Conservation (phyloP, 129 eudicot species). For the Centella asiatica region DNA sequence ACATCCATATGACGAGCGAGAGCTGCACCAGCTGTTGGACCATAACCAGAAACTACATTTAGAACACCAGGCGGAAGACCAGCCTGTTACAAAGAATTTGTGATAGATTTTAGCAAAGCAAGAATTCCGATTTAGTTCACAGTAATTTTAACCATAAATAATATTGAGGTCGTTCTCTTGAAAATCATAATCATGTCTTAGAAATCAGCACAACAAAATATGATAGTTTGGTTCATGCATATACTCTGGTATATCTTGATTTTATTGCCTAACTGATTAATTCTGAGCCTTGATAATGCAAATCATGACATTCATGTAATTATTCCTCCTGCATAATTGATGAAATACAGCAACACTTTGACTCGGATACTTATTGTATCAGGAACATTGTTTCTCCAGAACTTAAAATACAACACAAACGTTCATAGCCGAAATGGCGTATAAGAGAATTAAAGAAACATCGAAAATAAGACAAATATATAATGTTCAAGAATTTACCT, state of each 20-base stretch:
- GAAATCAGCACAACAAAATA: not conserved
- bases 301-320: not conserved
- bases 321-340: not conserved
- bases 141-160: not conserved
- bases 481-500: not conserved
- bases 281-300: not conserved
- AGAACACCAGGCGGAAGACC: slow-evolving; percentile 31
- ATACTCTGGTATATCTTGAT: not conserved
- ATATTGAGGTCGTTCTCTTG: not conserved
- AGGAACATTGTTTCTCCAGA: too few relatives aligned
- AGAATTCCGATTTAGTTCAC: not conserved
- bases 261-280: not conserved
- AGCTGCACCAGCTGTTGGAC: slow-evolving; percentile 31
- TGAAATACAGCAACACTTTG: not conserved
- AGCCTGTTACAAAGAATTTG: slow-evolving; percentile 9
- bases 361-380: too few relatives aligned
- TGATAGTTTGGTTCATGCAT: not conserved
- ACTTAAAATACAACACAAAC: not conserved
- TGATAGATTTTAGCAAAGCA: not conserved
- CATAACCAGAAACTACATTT: slow-evolving; percentile 28
- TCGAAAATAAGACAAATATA: not conserved
- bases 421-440: not conserved
- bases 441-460: not conserved
- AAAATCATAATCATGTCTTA: not conserved
- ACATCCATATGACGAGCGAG: slow-evolving; percentile 32